Conservation (phyloP, 1,139 yeast genomes). For the Debaryomycetaceae sp. region DNA sequence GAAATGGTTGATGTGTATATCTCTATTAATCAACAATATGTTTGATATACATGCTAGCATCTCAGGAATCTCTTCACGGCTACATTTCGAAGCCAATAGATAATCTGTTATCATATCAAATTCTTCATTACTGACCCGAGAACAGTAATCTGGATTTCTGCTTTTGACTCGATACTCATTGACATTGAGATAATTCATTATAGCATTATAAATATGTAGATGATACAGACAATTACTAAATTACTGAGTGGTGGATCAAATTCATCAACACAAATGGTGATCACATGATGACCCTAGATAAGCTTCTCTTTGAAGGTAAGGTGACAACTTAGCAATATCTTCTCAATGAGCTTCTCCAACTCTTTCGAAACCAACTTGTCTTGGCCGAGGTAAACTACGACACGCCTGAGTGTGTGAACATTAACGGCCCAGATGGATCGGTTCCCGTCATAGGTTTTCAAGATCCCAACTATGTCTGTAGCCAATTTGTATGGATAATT, state of each 20-base stretch:
- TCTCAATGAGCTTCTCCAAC: conserved; percentile 23
- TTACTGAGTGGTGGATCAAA: neutral
- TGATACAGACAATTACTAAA: neutral
- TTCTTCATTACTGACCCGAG: conserved; percentile 11
- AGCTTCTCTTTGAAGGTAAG: conserved; percentile 9
- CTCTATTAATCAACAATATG: conserved; percentile 24
- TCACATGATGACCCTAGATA: neutral
- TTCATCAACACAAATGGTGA: no score
- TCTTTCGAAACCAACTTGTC: conserved; percentile 25
- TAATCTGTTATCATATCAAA: conserved; percentile 15
- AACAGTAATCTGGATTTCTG: conserved; percentile 19
- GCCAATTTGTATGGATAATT: conserved; percentile 26
- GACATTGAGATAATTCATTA: neutral
- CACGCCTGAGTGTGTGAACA: conserved; percentile 30
- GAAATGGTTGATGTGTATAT: conserved; percentile 17
- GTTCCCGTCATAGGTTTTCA: conserved; percentile 34
- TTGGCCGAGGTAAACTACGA: conserved; percentile 25
- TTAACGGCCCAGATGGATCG: conserved; percentile 34
- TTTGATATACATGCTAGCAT: conserved; percentile 23
- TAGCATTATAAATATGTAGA: neutral
- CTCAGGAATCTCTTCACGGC: conserved; percentile 13
- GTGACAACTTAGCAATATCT: conserved; percentile 24
- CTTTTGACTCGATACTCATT: conserved; percentile 7
- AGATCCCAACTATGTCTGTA: conserved; percentile 37
- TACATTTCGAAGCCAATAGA: conserved; percentile 7